Evolutionary conservation across 306 rosid genomes (phyloP), one percentile per base, ranked within the genome.

Genomic region (Pyrus betulifolia): DNA sequence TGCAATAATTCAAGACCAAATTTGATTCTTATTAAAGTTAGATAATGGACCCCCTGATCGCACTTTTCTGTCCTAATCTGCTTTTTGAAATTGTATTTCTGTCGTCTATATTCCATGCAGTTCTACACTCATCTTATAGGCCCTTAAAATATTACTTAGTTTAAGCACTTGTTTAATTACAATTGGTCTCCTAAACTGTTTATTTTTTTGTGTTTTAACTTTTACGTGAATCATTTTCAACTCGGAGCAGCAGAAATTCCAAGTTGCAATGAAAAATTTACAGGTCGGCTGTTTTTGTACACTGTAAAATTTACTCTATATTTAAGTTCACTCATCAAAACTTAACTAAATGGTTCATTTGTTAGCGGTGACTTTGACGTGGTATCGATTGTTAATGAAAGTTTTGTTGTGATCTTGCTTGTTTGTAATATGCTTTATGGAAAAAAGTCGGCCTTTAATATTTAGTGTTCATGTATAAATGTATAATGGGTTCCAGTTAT

Each of bases 71-170:
- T n/a, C 11, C 59, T 51, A 69, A 58, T 80, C 64, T 40, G 2
- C 65, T 22, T 51, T 81, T 62, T 61, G 59, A 61, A 23, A 67
- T 45, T 45, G 45, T 51, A 51, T 30, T 61, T 49, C 11, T 74
- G 52, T 62, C 72, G 52, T 76, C 61, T 22, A 35, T 51, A 60
- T 69, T 49, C 0, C 57, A 27, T 52, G 72, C 51, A 66, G 69
- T 64, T 81, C 78, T 55, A 81, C 74, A 70, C 77, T 54, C 74
- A 69, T 81, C 84, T 54, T 11, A 49, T 18, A 22, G 28, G 51
- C 65, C 3, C 75, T 30, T 60, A 61, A 61, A 72, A 27, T 63
- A 72, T 70, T 21, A 64, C 0, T 72, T 11, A 23, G 57, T 40
- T 14, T 65, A 3, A 5, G 30, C 23, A 52, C 18, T 63, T 54